phyloP scores from a whole-genome alignment of 352 stramenopile species.

The Halophytophthora polymorphica region DNA sequence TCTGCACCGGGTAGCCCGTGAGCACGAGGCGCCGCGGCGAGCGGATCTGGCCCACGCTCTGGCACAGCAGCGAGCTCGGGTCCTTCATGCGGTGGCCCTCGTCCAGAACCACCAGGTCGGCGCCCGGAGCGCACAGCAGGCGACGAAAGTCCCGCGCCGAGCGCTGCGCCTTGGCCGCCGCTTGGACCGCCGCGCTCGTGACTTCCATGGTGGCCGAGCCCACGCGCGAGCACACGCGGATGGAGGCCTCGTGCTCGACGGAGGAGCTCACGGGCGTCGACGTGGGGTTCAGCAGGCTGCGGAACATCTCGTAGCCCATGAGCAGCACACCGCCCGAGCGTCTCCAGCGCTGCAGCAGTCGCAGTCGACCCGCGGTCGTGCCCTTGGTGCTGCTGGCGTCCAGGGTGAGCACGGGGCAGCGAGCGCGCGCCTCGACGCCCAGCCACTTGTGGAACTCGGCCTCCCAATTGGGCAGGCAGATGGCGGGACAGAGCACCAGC shows the following conservation, averaged over 20 bases:
- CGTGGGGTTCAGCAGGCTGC: constrained; percentile 75
- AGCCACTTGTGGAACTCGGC: constrained; percentile 98
- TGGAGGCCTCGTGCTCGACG: constrained; percentile 35
- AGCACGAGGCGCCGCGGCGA: constrained; percentile 86
- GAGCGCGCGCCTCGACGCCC: constrained; percentile 40
- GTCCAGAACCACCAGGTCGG: constrained; percentile 82
- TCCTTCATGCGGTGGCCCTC: constrained; percentile 89
- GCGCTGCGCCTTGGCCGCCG: constrained; percentile 48
- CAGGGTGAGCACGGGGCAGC: constrained; percentile 58
- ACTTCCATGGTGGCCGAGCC: constrained; percentile 66
- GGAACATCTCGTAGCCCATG: constrained; percentile 91
- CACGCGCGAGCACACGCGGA: constrained; percentile 69
- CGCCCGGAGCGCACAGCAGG: constrained; percentile 60
- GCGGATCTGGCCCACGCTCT: constrained; percentile 73
- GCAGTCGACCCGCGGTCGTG: constrained; percentile 43
- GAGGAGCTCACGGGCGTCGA: constrained; percentile 17
- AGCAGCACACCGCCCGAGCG: constrained; percentile 70
- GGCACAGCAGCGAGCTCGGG: constrained; percentile 77
- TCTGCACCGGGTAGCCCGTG: constrained; percentile 94
- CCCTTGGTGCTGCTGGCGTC: constrained; percentile 60
- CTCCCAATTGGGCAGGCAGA: constrained; percentile 97
- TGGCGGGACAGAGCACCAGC: constrained; percentile 94
- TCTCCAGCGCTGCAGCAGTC: constrained; percentile 74
- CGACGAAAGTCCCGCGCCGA: constrained; percentile 46
- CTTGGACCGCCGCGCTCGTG: constrained; percentile 43